Percentiles rank a stretch among this genome's conserved stretches.
Conservation (phyloP, 352 stramenopile species). For the Phytophthora brassicae region DNA sequence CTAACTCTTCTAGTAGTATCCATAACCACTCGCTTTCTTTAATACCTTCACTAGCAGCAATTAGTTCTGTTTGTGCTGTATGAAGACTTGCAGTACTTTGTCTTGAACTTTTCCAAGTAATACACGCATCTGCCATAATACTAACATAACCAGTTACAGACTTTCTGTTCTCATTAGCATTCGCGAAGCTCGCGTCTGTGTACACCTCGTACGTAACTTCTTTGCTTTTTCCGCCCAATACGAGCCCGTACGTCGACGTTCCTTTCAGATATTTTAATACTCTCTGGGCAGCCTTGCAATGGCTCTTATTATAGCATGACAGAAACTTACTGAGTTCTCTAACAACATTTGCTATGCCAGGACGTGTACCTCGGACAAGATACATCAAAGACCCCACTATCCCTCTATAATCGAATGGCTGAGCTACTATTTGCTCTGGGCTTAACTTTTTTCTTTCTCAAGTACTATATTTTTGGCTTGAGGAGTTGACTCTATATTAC, state of each 20-base stretch:
- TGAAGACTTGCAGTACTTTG: conserved; percentile 8
- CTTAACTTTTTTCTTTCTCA: not conserved
- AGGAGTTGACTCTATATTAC: not conserved
- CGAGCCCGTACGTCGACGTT: not conserved
- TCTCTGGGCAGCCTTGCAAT: not conserved
- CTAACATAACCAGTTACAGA: conserved; percentile 3
- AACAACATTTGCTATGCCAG: not conserved
- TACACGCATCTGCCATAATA: not conserved
- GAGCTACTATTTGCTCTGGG: not conserved
- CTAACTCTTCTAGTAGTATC: conserved; percentile 7
- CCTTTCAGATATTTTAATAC: not conserved
- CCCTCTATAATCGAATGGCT: not conserved
- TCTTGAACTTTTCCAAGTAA: conserved; percentile 6
- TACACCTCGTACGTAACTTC: not conserved
- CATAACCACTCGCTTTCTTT: conserved; percentile 8
- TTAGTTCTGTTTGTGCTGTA: conserved; percentile 13
- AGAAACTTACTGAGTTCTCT: not conserved
- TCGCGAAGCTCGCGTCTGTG: not conserved
- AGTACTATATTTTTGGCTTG: not conserved
- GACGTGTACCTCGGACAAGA: not conserved
- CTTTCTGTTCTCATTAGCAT: conserved; percentile 9
- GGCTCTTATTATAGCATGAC: not conserved
- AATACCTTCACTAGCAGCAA: conserved; percentile 14
- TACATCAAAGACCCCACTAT: not conserved
- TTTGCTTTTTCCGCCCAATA: not conserved